Evolutionary conservation across 192 early-diverging fungal genomes (phyloP).

Genomic region (Backusella mclennaniae): DNA sequence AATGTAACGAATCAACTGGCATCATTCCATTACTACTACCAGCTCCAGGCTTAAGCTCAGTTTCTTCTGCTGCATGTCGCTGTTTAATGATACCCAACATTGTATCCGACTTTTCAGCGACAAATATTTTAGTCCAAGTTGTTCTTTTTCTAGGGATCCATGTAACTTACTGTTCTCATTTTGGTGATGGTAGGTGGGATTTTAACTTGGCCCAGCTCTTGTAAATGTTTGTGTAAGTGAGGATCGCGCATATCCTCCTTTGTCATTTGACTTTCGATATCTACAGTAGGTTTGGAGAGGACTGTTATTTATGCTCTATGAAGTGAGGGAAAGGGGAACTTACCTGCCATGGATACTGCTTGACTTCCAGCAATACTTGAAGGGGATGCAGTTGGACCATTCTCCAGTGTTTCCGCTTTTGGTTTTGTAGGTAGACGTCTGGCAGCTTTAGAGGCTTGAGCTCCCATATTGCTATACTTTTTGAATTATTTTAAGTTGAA

Average conservation of each 20-base stretch:
- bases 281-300: background rate
- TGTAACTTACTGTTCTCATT: constrained; percentile 18
- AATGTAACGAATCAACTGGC: constrained; percentile 14
- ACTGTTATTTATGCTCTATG: too few species aligned
- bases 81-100: constrained; percentile 24
- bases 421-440: constrained; percentile 14
- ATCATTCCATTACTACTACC: background rate
- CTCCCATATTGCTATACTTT: constrained; percentile 9
- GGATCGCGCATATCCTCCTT: constrained; percentile 17
- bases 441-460: constrained; percentile 16
- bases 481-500: background rate
- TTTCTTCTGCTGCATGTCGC: constrained; percentile 5
- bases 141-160: background rate
- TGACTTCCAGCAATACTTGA: background rate
- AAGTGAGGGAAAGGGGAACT: background rate
- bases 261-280: background rate
- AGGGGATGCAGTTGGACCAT: constrained; percentile 13
- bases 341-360: background rate
- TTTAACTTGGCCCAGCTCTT: constrained; percentile 12
- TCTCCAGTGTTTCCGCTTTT: constrained; percentile 6
- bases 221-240: constrained; percentile 4
- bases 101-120: constrained; percentile 12
- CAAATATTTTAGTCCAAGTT: background rate
- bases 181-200: constrained; percentile 22
- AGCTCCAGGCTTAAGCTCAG: background rate